These are phyloP conservation scores for Ilyonectria sp. DNA, from an alignment of 2,329 filamentous ascomycete genomes.

Conservation along the genomic window DNA sequence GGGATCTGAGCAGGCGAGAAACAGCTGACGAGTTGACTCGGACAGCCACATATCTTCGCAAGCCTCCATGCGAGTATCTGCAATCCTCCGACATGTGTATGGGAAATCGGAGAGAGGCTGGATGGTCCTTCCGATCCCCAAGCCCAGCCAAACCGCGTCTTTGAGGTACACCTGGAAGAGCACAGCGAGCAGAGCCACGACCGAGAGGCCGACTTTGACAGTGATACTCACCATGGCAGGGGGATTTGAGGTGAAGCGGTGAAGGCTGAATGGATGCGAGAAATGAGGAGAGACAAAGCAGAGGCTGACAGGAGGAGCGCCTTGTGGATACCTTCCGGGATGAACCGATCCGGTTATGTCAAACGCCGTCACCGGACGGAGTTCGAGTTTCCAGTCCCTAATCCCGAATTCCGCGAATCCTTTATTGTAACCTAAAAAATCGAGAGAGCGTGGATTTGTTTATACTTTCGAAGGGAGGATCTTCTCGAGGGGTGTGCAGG, in stretches of 20 bases:
- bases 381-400: too few relatives aligned
- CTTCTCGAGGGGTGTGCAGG: too few relatives aligned
- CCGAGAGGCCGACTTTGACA: constrained; percentile 36
- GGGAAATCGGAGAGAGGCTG: constrained; percentile 45
- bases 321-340: too few relatives aligned
- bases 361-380: too few relatives aligned
- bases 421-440: too few relatives aligned
- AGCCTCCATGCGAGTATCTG: constrained; percentile 35
- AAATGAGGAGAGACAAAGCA: background rate
- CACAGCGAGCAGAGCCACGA: constrained; percentile 28
- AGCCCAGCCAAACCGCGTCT: constrained; percentile 39
- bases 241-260: background rate
- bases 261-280: background rate
- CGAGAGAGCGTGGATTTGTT: too few relatives aligned
- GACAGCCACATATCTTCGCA: constrained; percentile 49
- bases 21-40: constrained; percentile 40
- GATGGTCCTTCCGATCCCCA: constrained; percentile 39
- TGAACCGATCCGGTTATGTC: too few relatives aligned
- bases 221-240: constrained; percentile 28
- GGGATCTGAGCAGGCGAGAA: constrained; percentile 45
- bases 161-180: constrained; percentile 46
- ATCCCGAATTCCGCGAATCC: too few relatives aligned
- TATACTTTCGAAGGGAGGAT: too few relatives aligned
- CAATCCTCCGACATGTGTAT: constrained; percentile 44
- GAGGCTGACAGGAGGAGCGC: background rate